Percentiles rank a stretch among this genome's conserved stretches.
Conservation (phyloP, 2,329 filamentous ascomycete species). For the Trichocomaceae sp. region DNA sequence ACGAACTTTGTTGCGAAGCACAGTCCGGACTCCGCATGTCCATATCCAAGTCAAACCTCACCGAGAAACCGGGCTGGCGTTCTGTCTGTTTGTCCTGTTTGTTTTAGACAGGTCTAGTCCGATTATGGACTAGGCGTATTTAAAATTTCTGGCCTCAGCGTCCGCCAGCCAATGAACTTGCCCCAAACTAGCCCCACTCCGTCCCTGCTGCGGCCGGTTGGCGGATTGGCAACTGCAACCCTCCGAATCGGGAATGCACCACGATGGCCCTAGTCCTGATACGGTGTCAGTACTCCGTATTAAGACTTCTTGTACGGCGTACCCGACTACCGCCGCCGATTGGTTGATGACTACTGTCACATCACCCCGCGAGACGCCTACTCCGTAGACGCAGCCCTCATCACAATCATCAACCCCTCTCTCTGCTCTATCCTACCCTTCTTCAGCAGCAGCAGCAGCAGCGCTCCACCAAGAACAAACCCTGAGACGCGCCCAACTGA, state of each 20-base stretch:
- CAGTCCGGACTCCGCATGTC: neutral
- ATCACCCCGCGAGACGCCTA: constrained; percentile 2
- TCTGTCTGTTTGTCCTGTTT: constrained; percentile 7
- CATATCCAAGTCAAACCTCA: neutral
- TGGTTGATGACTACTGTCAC: neutral
- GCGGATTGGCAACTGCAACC: neutral
- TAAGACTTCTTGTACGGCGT: too few species aligned
- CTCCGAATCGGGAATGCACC: constrained; percentile 2
- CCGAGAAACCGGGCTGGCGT: neutral
- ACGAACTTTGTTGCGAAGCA: neutral
- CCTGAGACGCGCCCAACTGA: neutral
- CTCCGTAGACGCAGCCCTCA: constrained; percentile 1
- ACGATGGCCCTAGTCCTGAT: too few species aligned
- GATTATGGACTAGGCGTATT: neutral
- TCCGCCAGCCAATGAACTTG: neutral
- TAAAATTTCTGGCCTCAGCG: neutral
- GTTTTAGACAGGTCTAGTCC: neutral
- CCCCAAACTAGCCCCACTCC: neutral
- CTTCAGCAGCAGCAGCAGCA: neutral
- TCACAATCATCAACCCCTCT: neutral
- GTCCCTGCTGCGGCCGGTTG: neutral
- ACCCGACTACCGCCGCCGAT: neutral
- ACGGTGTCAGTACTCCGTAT: neutral
- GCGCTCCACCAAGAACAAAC: neutral
- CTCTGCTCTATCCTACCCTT: neutral